Evolutionary conservation across 78 protist species (phyloP).

Genomic region (Pigoraptor vietnamica): DNA sequence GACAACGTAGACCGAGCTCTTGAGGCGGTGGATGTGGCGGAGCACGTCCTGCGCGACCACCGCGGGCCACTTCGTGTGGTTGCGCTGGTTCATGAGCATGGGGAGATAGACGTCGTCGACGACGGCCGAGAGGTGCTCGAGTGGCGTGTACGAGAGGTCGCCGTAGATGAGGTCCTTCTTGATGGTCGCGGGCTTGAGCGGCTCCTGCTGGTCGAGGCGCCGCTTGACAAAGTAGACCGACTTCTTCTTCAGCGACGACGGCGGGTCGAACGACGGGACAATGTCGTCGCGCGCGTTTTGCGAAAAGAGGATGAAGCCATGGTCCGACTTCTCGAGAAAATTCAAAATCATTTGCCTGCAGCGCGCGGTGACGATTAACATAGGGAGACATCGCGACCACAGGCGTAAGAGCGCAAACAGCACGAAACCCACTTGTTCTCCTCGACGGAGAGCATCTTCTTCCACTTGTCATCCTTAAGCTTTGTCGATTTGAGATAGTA

Average conservation of each 20-base stretch:
- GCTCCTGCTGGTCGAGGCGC: background rate
- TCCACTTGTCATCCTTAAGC: constrained; percentile 9
- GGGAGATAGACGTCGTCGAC: constrained; percentile 25
- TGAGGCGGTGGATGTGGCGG: background rate
- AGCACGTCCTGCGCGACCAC: constrained; percentile 23
- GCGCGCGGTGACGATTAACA: background rate
- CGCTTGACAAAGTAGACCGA: background rate
- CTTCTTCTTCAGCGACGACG: background rate
- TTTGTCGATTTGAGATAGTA: background rate
- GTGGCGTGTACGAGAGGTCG: constrained; percentile 15
- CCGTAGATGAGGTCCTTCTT: background rate
- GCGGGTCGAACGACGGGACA: background rate
- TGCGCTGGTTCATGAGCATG: background rate
- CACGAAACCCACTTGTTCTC: background rate
- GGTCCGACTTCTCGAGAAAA: background rate
- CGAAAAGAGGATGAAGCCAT: background rate
- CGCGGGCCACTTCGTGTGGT: constrained; percentile 12
- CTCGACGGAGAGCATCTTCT: background rate
- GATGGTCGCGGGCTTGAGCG: background rate
- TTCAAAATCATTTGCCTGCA: background rate
- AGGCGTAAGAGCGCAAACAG: background rate
- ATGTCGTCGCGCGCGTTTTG: background rate
- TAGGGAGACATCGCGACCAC: background rate
- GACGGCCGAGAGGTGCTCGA: constrained; percentile 3
- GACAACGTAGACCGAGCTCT: background rate